Evolutionary conservation across 495 filamentous ascomycete genomes (phyloP).

Genomic region (Xylaria curta): DNA sequence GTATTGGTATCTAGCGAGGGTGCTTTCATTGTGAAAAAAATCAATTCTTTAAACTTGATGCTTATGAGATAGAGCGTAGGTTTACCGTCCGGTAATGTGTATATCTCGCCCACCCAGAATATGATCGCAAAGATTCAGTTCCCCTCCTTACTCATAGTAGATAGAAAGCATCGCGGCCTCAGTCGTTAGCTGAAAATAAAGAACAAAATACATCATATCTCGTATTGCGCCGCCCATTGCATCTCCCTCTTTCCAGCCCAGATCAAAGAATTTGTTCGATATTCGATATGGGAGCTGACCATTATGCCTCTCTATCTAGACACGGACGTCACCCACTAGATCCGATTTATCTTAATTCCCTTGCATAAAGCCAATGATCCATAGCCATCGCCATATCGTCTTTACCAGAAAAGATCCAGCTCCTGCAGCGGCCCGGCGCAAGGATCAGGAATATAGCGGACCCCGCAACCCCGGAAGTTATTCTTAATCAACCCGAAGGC

Average conservation of each 20-base stretch:
- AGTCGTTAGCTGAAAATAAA: not conserved
- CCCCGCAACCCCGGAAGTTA: not conserved
- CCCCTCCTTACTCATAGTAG: not conserved
- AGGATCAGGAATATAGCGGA: not conserved
- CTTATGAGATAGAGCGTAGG: not conserved
- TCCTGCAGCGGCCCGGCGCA: constrained; percentile 13
- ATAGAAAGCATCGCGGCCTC: not conserved
- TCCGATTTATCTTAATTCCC: not conserved
- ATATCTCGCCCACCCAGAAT: not conserved
- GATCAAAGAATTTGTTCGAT: not conserved
- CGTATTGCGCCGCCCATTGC: not conserved
- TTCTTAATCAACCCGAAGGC: not conserved
- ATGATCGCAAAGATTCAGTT: not conserved
- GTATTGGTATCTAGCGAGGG: too few species aligned
- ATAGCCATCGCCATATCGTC: not conserved
- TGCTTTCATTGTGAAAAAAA: not conserved
- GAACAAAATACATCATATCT: not conserved
- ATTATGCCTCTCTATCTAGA: too few species aligned
- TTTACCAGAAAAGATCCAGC: not conserved
- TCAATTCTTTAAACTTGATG: not conserved
- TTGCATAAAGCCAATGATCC: not conserved
- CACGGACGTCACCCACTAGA: too few species aligned
- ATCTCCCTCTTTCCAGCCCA: not conserved
- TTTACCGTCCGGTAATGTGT: not conserved
- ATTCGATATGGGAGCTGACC: too few species aligned